Evolutionary conservation across 2,329 filamentous ascomycete species (phyloP).

Genomic region (Fusarium camptoceras): DNA sequence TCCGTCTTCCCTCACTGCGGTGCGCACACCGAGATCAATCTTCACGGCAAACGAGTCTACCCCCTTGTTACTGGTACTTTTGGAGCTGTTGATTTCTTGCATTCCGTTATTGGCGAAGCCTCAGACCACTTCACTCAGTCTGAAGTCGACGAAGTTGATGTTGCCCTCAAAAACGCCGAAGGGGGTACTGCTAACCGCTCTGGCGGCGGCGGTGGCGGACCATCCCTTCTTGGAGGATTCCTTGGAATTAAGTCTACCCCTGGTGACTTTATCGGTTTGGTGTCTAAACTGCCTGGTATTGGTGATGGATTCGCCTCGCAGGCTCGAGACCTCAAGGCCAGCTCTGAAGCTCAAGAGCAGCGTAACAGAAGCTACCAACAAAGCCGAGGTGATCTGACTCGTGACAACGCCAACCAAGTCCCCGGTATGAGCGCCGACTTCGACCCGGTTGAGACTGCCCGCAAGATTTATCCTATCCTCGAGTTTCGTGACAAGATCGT

Average conservation of each 20-base stretch:
- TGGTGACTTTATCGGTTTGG: conserved; percentile 75
- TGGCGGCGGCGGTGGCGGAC: conserved; percentile 47
- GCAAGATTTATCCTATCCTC: conserved; percentile 93
- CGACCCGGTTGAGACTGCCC: conserved; percentile 80
- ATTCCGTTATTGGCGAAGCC: conserved; percentile 81
- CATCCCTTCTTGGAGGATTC: conserved; percentile 55
- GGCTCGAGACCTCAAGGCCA: conserved; percentile 70
- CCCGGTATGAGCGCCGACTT: conserved; percentile 81
- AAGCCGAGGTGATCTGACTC: conserved; percentile 50
- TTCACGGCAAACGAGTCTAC: conserved; percentile 73
- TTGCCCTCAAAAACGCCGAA: conserved; percentile 77
- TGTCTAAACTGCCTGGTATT: conserved; percentile 79
- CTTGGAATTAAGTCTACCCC: conserved; percentile 54
- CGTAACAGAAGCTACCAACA: conserved; percentile 58
- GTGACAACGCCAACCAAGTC: conserved; percentile 68
- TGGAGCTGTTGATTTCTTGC: conserved; percentile 85
- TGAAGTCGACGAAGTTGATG: conserved; percentile 83
- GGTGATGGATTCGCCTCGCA: conserved; percentile 75
- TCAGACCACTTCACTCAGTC: conserved; percentile 88
- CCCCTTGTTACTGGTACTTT: conserved; percentile 80
- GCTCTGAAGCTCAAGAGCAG: conserved; percentile 72
- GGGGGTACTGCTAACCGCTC: conserved; percentile 54
- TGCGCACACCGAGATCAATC: conserved; percentile 71
- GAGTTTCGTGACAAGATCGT: conserved; percentile 95
- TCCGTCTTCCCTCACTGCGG: conserved; percentile 85